Percentiles rank a stretch among this genome's conserved stretches.
phyloP scores from a whole-genome alignment of 176 grass and related monocot species.

The Neostapfia colusana region DNA sequence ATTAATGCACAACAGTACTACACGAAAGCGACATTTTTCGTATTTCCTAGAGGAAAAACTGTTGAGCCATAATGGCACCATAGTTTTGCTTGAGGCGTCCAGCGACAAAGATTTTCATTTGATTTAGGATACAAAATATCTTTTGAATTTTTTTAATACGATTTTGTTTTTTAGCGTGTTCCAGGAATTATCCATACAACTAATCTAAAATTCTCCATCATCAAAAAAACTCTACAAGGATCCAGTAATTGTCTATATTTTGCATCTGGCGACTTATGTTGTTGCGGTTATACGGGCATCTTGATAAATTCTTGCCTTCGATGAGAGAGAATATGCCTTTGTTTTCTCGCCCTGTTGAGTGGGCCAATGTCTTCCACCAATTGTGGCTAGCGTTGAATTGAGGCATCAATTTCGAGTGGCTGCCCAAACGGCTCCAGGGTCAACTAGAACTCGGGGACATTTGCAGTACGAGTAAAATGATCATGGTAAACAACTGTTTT shows the following conservation, averaged over 20 bases:
- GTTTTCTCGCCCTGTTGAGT: neutral
- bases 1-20: neutral
- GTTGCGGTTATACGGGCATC: neutral
- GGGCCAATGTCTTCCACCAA: neutral
- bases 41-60: neutral
- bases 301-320: constrained; percentile 27
- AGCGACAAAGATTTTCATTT: neutral
- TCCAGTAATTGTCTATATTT: neutral
- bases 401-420: neutral
- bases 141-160: no score
- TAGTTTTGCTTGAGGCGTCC: neutral
- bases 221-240: neutral
- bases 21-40: neutral
- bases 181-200: no score
- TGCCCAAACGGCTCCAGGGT: neutral
- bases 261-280: neutral
- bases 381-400: constrained; percentile 27
- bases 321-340: constrained; percentile 8
- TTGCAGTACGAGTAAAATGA: neutral
- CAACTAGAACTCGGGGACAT: neutral
- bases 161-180: no score
- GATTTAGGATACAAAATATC: no score
- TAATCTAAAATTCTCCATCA: neutral
- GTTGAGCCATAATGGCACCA: neutral
- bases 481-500: neutral